Percentiles rank a stretch among this genome's conserved stretches.
phyloP scores from a whole-genome alignment of 352 stramenopile species.

The Hyaloperonospora arabidopsidis region DNA sequence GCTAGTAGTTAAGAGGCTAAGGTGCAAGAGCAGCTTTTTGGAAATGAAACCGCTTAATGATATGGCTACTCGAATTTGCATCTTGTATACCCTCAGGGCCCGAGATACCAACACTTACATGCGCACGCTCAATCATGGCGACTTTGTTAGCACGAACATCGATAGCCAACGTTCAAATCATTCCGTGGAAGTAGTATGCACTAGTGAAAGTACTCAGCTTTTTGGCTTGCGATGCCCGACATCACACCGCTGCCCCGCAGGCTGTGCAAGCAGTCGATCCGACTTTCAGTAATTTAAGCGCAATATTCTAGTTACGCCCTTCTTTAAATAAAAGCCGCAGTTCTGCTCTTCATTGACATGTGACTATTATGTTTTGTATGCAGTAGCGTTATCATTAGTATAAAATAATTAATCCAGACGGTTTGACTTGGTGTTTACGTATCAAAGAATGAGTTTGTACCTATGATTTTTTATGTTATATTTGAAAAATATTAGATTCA shows the following conservation, averaged over 20 bases:
- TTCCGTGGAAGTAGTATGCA: constrained; percentile 42
- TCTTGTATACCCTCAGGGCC: constrained; percentile 91
- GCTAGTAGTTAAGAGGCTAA: constrained; percentile 97
- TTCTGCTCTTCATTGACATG: too few relatives aligned
- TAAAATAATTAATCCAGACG: too few relatives aligned
- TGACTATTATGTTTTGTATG: too few relatives aligned
- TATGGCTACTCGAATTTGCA: constrained; percentile 96
- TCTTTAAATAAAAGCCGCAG: too few relatives aligned
- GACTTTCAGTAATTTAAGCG: too few relatives aligned
- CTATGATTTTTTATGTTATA: too few relatives aligned
- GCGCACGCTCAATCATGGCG: constrained; percentile 88
- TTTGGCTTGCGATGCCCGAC: constrained; percentile 76
- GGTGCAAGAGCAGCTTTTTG: constrained; percentile 91
- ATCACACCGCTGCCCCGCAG: constrained; percentile 73
- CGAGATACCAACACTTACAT: constrained; percentile 87
- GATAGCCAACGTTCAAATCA: constrained; percentile 76
- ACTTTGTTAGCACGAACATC: constrained; percentile 93
- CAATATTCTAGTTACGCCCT: too few relatives aligned
- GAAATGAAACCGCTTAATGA: constrained; percentile 95
- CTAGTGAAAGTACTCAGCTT: constrained; percentile 71
- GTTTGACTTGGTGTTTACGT: too few relatives aligned
- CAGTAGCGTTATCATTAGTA: too few relatives aligned
- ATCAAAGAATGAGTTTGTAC: too few relatives aligned
- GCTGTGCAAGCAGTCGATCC: too few relatives aligned
- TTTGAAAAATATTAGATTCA: too few relatives aligned